phyloP scores from a whole-genome alignment of 1,284 basidiomycete species.

The Mycosarcoma mackinlayi region DNA sequence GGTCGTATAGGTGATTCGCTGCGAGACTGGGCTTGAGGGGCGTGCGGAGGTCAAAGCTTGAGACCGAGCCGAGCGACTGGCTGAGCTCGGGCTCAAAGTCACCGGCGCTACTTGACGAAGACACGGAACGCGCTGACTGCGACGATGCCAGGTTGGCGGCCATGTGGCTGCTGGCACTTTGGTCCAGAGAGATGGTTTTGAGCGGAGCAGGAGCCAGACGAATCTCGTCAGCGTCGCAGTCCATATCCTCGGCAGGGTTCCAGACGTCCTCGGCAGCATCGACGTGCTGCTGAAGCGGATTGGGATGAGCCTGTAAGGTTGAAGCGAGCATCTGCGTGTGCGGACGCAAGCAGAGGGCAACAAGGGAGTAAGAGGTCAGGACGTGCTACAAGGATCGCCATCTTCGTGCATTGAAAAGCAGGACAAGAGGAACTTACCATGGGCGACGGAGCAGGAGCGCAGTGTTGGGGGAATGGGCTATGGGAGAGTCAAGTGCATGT shows the following conservation, averaged over 20 bases:
- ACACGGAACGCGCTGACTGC: slow-evolving; percentile 41
- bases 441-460: slow-evolving; percentile 12
- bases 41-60: slow-evolving; percentile 55
- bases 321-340: slow-evolving; percentile 37
- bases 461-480: not conserved
- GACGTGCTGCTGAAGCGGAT: slow-evolving; percentile 26
- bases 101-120: slow-evolving; percentile 42
- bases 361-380: slow-evolving; percentile 5
- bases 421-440: slow-evolving; percentile 9
- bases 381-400: not conserved
- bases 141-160: slow-evolving; percentile 45
- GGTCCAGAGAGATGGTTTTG: slow-evolving; percentile 7
- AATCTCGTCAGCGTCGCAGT: slow-evolving; percentile 39
- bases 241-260: slow-evolving; percentile 47
- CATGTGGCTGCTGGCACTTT: slow-evolving; percentile 18
- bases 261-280: slow-evolving; percentile 19
- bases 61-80: slow-evolving; percentile 53
- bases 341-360: not conserved
- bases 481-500: slow-evolving; percentile 17
- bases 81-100: slow-evolving; percentile 53
- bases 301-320: slow-evolving; percentile 12
- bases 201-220: slow-evolving; percentile 11
- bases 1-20: slow-evolving; percentile 34
- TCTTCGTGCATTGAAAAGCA: no score
- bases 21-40: slow-evolving; percentile 48